Evolutionary conservation across 2,329 filamentous ascomycete genomes (phyloP), one percentile per base, ranked within the genome.

Genomic region (Fusarium sterilihyphosum): DNA sequence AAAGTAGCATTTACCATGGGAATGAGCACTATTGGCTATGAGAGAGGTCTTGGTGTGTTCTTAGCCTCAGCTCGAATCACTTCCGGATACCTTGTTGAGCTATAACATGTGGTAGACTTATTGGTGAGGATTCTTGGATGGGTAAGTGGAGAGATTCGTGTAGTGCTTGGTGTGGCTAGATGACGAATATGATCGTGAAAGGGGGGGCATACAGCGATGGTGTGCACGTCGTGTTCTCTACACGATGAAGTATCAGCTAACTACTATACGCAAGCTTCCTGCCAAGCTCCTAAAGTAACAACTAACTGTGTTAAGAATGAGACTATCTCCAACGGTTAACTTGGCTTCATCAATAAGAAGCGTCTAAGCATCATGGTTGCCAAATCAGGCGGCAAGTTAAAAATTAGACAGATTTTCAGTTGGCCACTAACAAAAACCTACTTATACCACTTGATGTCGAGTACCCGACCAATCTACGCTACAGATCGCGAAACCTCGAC

Each of bases 311-410:
- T 49, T 49, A 0, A 18, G 22, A n/a, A n/a, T 7, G 12, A 17
- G 29, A 33, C 8, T 5, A 5, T 6, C 4, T 24, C 6, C 12
- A 18, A 16, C 11, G n/a, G 3, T 5, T 37, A 3, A n/a, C 14
- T 24, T 20, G 10, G 8, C 17, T 52, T 35, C 12, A 11, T 17
- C 35, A 40, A 17, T 9, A 35, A 35, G 7, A 35, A 35, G 9
- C 33, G 6, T 16, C 14, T 16, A 5, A 26, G 16, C 4, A 6
- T 24, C 7, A 14, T 10, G 16, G 5, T 22, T 22, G 24, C 1
- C 18, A 38, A 29, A 22, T 2, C 31, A 35, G 9, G 3, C 6
- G 13, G 5, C 17, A 53, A 4, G 17, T 20, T 11, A 14, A 50
- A 16, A 17, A 1, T 13, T 20, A 8, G 24, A 14, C 8, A 0